phyloP scores from a whole-genome alignment of 169 alveolate genomes.

The Cryptosporidium parvum region DNA sequence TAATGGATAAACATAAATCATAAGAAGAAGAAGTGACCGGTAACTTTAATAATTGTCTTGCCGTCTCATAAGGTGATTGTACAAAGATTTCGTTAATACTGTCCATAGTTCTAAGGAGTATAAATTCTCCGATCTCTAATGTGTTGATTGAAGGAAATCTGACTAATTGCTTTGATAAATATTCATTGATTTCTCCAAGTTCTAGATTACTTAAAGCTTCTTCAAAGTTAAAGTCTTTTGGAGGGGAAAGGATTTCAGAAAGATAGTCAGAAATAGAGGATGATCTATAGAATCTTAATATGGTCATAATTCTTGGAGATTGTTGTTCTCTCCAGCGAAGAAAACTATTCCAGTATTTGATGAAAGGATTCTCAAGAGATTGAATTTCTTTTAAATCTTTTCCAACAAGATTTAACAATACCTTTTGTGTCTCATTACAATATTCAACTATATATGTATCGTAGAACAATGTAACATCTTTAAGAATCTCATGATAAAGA shows the following conservation, averaged over 20 bases:
- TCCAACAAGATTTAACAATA: slow-evolving; percentile 5
- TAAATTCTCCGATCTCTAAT: slow-evolving; percentile 49
- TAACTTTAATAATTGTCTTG: slow-evolving; percentile 53
- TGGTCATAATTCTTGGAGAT: slow-evolving; percentile 49
- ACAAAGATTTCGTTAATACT: slow-evolving; percentile 22
- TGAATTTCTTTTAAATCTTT: neutral
- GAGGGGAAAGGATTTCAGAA: slow-evolving; percentile 25
- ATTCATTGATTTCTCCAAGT: slow-evolving; percentile 48
- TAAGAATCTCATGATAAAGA: slow-evolving; percentile 33
- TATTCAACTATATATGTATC: slow-evolving; percentile 26
- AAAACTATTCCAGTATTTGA: slow-evolving; percentile 42
- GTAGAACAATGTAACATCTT: slow-evolving; percentile 30
- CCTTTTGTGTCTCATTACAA: slow-evolving; percentile 10
- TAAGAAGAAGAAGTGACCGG: slow-evolving; percentile 53
- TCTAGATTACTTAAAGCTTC: neutral
- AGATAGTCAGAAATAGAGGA: slow-evolving; percentile 15
- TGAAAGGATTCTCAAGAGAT: slow-evolving; percentile 30
- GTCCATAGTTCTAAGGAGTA: slow-evolving; percentile 30
- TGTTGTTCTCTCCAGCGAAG: slow-evolving; percentile 39
- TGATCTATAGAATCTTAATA: slow-evolving; percentile 62
- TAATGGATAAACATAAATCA: slow-evolving; percentile 47
- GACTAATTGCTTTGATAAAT: slow-evolving; percentile 8
- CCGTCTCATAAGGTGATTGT: slow-evolving; percentile 62
- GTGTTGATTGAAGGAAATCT: slow-evolving; percentile 28
- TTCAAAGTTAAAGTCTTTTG: neutral